phyloP scores from a whole-genome alignment of 2,329 filamentous ascomycete species.

The Huntiella decipiens region DNA sequence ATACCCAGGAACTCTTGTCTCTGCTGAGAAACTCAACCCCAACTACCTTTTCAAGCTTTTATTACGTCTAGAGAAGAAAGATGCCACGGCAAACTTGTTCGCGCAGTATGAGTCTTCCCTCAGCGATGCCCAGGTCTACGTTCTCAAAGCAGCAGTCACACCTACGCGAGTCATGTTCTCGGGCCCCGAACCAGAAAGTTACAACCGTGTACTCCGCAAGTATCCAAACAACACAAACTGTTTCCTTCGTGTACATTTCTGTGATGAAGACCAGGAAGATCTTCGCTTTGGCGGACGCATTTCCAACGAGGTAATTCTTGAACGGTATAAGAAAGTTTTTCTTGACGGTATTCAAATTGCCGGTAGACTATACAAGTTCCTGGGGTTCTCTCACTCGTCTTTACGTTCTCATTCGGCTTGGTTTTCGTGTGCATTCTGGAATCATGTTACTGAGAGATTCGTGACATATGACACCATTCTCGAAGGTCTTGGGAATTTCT shows the following conservation, averaged over 20 bases:
- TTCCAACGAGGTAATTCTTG: conserved; percentile 29
- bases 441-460: conserved; percentile 15
- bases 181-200: conserved; percentile 46
- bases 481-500: conserved; percentile 30
- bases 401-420: conserved; percentile 52
- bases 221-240: conserved; percentile 38
- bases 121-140: conserved; percentile 3
- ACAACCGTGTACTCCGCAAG: conserved; percentile 52
- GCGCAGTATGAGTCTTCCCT: no score
- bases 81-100: no score
- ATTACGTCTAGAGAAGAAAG: no score
- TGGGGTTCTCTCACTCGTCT: conserved; percentile 67
- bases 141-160: conserved; percentile 29
- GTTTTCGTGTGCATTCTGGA: conserved; percentile 33
- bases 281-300: conserved; percentile 28
- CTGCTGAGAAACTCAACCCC: conserved; percentile 24
- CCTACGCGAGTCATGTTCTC: conserved; percentile 37
- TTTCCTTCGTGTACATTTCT: conserved; percentile 54
- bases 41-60: conserved; percentile 23
- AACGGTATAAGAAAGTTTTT: conserved; percentile 42
- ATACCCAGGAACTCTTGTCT: conserved; percentile 31
- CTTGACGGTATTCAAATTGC: conserved; percentile 41
- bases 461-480: conserved; percentile 27
- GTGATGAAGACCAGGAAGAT: conserved; percentile 51
- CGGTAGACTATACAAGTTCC: conserved; percentile 42